Evolutionary conservation across 345 rosid species (phyloP), one percentile per base, ranked within the genome.

Genomic region (Punica granatum): DNA sequence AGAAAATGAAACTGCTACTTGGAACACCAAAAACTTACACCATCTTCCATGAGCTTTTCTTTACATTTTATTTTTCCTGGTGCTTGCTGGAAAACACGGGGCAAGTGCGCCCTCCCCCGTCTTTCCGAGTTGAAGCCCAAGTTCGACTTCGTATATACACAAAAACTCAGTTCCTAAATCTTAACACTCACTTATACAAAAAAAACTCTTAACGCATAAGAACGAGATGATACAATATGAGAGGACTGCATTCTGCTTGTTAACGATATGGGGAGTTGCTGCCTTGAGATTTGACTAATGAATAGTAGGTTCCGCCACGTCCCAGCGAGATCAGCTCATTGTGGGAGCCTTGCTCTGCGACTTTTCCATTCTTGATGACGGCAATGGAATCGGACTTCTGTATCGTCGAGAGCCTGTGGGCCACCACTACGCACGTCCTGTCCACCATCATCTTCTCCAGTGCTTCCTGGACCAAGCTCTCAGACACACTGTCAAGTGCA

Each of bases 371-470:
- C 73, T 83, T 78, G 69, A 85, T 78, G 49, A 85, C 84, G 13
- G 85, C 83, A 12, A 85, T 83, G 75, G 78, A 35, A 60, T 81
- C 71, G 1, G 88, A 64, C 76, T 87, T 87, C 66, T 83, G 88
- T 65, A 83, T 81, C 4, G 89, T 85, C 9, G 89, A 80, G 13
- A 87, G 79, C 69, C 89, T 68, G 65, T 83, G 89, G 37, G 88
- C 92, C 9, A 87, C 73, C 6, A 78, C 80, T 16, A 83, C 68
- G 34, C 89, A 81, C 35, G 89, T 80, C 70, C 86, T 73, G 3
- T 70, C 74, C 8, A 71, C 84, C 92, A 83, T 80, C 88, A 87
- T 83, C 75, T 83, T 87, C 80, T 83, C 92, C 2, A 85, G 86
- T 54, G 89, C 84, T 68, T 75, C 86, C 73, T 87, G 88, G 61